Percentiles rank a stretch among this genome's conserved stretches.
phyloP scores from a whole-genome alignment of 2,329 filamentous ascomycete species.

The Botrytis deweyae region DNA sequence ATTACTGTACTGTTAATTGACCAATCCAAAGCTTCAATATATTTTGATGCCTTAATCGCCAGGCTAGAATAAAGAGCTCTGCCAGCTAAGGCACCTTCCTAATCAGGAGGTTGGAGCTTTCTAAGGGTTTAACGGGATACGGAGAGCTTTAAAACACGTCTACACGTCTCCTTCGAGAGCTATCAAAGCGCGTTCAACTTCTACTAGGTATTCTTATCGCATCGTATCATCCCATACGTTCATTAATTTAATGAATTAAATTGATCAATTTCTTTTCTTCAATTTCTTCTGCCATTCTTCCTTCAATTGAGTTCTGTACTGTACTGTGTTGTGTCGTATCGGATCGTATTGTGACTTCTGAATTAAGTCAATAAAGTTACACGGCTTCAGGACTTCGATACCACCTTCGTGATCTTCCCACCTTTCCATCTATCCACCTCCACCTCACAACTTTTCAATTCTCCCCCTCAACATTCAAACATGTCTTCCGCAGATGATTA shows the following conservation, averaged over 20 bases:
- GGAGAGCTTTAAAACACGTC: not conserved
- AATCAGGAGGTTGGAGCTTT: not conserved
- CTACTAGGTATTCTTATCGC: not conserved
- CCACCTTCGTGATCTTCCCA: not conserved
- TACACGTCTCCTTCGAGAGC: not conserved
- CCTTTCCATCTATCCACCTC: not conserved
- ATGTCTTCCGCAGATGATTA: constrained; percentile 28
- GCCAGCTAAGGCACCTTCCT: too few relatives aligned
- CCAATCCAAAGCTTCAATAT: not conserved
- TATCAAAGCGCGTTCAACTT: not conserved
- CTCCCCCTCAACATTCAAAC: not conserved
- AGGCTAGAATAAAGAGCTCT: not conserved
- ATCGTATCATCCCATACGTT: not conserved
- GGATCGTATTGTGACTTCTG: not conserved
- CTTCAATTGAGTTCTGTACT: not conserved
- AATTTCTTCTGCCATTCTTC: not conserved
- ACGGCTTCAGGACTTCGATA: not conserved
- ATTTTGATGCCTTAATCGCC: not conserved
- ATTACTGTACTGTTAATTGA: not conserved
- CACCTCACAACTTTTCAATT: not conserved
- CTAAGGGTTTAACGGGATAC: not conserved
- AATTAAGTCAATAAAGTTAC: not conserved
- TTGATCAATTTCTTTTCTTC: not conserved
- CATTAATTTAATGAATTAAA: not conserved
- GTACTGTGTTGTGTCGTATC: not conserved